A percentile compares a stretch with the other conserved stretches of the same genome.
phyloP scores from a whole-genome alignment of 352 stramenopile species.

The Globisporangium nodosum region DNA sequence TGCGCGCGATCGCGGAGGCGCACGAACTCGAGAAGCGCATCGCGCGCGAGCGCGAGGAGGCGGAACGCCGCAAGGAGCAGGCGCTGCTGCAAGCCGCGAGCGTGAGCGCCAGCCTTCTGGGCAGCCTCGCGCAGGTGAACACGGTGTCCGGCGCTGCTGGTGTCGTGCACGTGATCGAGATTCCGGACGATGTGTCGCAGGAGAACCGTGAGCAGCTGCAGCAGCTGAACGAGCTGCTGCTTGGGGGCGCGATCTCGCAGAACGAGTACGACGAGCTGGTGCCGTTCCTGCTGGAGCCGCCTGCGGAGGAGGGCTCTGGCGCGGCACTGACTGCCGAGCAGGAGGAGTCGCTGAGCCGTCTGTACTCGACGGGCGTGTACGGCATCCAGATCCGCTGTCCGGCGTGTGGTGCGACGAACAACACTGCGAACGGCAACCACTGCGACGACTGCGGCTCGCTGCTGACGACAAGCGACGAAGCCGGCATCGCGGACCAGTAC shows the following conservation, averaged over 20 bases:
- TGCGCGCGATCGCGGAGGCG: constrained; percentile 75
- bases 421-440: constrained; percentile 86
- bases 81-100: constrained; percentile 62
- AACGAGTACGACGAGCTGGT: constrained; percentile 85
- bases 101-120: constrained; percentile 70
- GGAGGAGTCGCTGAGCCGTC: constrained; percentile 72
- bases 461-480: constrained; percentile 72
- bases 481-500: constrained; percentile 36
- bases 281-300: constrained; percentile 80
- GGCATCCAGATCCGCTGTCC: constrained; percentile 86
- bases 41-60: constrained; percentile 43
- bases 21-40: constrained; percentile 57
- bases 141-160: constrained; percentile 58
- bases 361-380: constrained; percentile 75
- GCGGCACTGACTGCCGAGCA: constrained; percentile 72
- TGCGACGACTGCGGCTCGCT: constrained; percentile 82
- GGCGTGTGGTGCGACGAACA: constrained; percentile 81
- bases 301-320: constrained; percentile 43
- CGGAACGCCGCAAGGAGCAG: constrained; percentile 55
- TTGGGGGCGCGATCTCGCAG: constrained; percentile 78
- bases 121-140: constrained; percentile 75
- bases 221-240: constrained; percentile 80
- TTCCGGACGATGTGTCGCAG: constrained; percentile 75
- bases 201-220: constrained; percentile 84
- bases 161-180: constrained; percentile 79